Evolutionary conservation across 495 filamentous ascomycete species (phyloP).

Genomic region (Aspergillus affinis): DNA sequence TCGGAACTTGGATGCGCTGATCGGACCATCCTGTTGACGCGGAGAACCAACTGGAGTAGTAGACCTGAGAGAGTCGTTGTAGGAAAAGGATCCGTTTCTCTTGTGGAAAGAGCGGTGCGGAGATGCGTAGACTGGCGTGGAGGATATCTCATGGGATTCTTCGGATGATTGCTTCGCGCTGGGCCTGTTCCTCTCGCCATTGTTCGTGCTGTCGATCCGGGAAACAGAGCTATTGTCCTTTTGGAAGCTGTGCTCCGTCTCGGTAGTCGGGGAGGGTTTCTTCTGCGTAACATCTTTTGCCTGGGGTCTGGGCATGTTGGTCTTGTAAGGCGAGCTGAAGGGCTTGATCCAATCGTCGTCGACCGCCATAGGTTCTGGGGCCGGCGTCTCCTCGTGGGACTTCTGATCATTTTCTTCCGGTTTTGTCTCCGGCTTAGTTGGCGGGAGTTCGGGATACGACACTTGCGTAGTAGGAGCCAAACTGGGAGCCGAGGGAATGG

Average conservation of each 20-base stretch:
- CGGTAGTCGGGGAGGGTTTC: slow-evolving; percentile 32
- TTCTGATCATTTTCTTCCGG: slow-evolving; percentile 27
- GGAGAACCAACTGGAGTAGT: slow-evolving; percentile 72
- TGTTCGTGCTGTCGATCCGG: slow-evolving; percentile 6
- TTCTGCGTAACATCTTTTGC: slow-evolving; percentile 58
- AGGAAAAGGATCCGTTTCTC: slow-evolving; percentile 65
- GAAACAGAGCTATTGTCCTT: slow-evolving; percentile 13
- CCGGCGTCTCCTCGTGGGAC: slow-evolving; percentile 22
- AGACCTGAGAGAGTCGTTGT: slow-evolving; percentile 48
- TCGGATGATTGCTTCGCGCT: slow-evolving; percentile 20
- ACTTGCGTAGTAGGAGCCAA: slow-evolving; percentile 36
- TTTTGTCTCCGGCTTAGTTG: slow-evolving; percentile 38
- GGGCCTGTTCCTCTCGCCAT: slow-evolving; percentile 5
- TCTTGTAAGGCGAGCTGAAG: slow-evolving; percentile 45
- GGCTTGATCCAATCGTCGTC: slow-evolving; percentile 86
- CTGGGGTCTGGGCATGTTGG: slow-evolving; percentile 54
- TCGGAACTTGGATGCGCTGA: slow-evolving; percentile 86
- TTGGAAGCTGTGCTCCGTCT: slow-evolving; percentile 5
- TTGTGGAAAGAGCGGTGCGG: slow-evolving; percentile 51
- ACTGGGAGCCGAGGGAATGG: slow-evolving; percentile 54
- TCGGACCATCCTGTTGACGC: slow-evolving; percentile 65
- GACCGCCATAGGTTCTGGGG: slow-evolving; percentile 40
- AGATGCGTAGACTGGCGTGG: slow-evolving; percentile 45
- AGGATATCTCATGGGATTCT: slow-evolving; percentile 42
- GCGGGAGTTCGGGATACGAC: slow-evolving; percentile 56